Base-by-base conservation (phyloP, 2,329 filamentous ascomycete genomes). In the Dactylellina sp. region DNA sequence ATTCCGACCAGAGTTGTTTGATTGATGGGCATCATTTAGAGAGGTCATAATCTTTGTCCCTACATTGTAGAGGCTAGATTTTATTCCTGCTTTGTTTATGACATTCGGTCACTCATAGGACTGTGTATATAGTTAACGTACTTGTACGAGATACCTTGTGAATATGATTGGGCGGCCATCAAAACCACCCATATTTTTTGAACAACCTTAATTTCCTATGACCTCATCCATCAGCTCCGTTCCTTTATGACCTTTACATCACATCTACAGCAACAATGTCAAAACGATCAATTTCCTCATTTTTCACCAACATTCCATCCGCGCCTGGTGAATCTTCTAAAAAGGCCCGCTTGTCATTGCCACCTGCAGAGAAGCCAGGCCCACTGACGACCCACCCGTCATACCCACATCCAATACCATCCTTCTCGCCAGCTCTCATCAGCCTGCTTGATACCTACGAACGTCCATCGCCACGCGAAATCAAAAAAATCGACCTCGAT, bases 401-500 rank as follows among this genome's bases (percentile, higher is more conserved):
- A 11, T 74, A 65, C 20, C 68, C 68, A 9, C 61, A 66, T 22
- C 68, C 68, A 6, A 56, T 74, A 25, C 28, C 40, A 7, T 46
- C 60, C 22, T 55, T 74, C 24, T 60, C 68, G 12, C 11, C 59
- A 12, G 9, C 52, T 16, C 52, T 74, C 4, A 25, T 60, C 14
- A 55, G 44, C 24, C 49, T 74, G 14, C 53, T 74, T 5, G 61
- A 55, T 20, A 50, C 46, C 6, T 62, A 53, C 24, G 12, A 50
- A 22, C 60, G 24, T 12, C 49, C 53, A 11, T 1, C 39, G 2
- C 37, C 60, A 7, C 24, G 25, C 2, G 18, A 22, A 76, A 87
- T 87, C 77, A 84, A 92, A 78, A 87, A 91, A 77, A 85, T 87
- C 0, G 86, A 93, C 75, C 84, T 94, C 0, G 89, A 94, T 79